These are phyloP conservation scores for Oleoguttula mirabilis DNA, from an alignment of 495 filamentous ascomycete species.

Conservation along the genomic window DNA sequence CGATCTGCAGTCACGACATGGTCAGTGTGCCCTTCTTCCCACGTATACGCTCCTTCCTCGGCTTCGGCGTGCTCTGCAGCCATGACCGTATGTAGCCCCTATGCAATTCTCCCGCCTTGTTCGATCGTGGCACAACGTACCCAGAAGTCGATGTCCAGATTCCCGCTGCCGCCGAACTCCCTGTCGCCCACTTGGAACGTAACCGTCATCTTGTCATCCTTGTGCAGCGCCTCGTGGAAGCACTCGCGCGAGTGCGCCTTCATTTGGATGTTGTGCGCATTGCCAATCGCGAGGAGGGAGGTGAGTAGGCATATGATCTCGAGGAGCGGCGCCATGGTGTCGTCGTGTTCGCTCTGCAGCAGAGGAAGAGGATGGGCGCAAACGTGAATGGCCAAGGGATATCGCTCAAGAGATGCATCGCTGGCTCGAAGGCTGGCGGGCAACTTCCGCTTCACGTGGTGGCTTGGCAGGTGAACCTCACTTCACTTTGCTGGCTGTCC, in stretches of 20 bases:
- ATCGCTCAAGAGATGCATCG: too few relatives aligned
- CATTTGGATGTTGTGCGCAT: slow-evolving; percentile 91
- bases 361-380: too few relatives aligned
- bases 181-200: slow-evolving; percentile 96
- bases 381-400: too few relatives aligned
- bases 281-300: slow-evolving; percentile 46
- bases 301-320: slow-evolving; percentile 47
- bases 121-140: too few relatives aligned
- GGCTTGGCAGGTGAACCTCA: background rate
- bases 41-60: too few relatives aligned
- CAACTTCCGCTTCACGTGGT: too few relatives aligned
- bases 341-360: background rate
- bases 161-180: slow-evolving; percentile 89
- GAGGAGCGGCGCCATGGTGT: background rate
- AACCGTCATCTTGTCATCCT: slow-evolving; percentile 95
- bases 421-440: too few relatives aligned
- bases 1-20: too few relatives aligned
- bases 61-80: too few relatives aligned
- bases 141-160: slow-evolving; percentile 97
- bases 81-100: too few relatives aligned
- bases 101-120: too few relatives aligned
- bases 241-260: slow-evolving; percentile 85
- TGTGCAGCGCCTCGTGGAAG: slow-evolving; percentile 88
- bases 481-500: background rate
- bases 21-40: too few relatives aligned